Evolutionary conservation across 2,329 filamentous ascomycete species (phyloP).

Genomic region (Paracoccidioides lutzii): DNA sequence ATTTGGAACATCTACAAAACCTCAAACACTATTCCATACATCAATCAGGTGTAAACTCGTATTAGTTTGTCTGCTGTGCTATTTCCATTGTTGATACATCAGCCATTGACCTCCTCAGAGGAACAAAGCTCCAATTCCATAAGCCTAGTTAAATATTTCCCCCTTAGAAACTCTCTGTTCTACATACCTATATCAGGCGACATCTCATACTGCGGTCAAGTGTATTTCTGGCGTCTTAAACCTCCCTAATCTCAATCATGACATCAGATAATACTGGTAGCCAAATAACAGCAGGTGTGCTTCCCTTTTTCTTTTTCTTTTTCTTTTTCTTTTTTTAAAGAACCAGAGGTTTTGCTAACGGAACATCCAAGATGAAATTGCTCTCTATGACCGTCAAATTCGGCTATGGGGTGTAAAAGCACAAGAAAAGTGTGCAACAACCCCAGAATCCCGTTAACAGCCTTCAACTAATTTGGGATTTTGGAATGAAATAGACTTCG

Average conservation of each 20-base stretch:
- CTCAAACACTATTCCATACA: neutral
- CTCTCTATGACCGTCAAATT: slow-evolving; percentile 93
- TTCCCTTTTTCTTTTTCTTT: neutral
- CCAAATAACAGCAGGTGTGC: slow-evolving; percentile 4
- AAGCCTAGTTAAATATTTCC: neutral
- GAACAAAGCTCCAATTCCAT: neutral
- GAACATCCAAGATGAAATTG: slow-evolving; percentile 64
- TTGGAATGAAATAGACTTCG: slow-evolving; percentile 50
- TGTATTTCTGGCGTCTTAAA: neutral
- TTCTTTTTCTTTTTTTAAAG: slow-evolving; percentile 5
- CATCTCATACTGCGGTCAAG: neutral
- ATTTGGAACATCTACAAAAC: too few species aligned
- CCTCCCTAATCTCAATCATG: neutral
- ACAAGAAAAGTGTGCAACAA: slow-evolving; percentile 52
- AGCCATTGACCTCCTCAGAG: neutral
- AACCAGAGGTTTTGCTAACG: slow-evolving; percentile 1
- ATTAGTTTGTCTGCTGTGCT: neutral
- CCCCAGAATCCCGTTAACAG: neutral
- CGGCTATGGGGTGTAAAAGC: slow-evolving; percentile 93
- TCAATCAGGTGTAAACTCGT: too few species aligned
- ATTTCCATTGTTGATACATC: neutral
- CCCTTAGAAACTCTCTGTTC: neutral
- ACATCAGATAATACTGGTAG: neutral
- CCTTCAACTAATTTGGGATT: slow-evolving; percentile 25
- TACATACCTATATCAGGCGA: neutral